Evolutionary conservation across 805 yeast genomes (phyloP), one percentile per base, ranked within the genome.

Genomic region (Candida ortonii): DNA sequence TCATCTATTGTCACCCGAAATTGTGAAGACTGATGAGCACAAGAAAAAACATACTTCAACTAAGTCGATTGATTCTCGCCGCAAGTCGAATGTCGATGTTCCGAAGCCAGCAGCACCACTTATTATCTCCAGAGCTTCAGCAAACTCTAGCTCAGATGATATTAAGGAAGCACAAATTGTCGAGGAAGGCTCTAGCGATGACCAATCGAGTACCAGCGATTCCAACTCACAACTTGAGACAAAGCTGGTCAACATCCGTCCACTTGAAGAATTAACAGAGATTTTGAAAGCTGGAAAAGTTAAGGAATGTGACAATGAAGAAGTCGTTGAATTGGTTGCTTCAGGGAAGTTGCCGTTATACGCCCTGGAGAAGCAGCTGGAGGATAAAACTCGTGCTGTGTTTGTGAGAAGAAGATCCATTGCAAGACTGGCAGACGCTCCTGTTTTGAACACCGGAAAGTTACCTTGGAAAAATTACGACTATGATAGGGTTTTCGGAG

Each of bases 401-500:
- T 71, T 73, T 27, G 82, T 93, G 36, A 89, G 99, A 65, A 84
- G 99, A 65, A 78, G 77, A 36, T 89, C 95, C n/a, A 83, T 93
- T 51, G 85, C 97, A 13, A 73, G 77, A 32, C 62, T 86, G 34
- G 86, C 96, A 6, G 73, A 79, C 49, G 87, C 94, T 13, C 88
- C 95, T 36, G 79, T 85, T 12, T 69, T 93, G 36, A 81, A 79
- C 46, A 64, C 82, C 2, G 67, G 74, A 21, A 74, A 77, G 44
- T 69, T 93, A 44, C 99, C 99, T 12, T 88, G 78, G 62, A 66
- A 70, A 44, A 65, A 77, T 53, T 93, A 90, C 57, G 96, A 93
- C 59, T 93, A 88, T 59, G 94, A 88, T 57, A 80, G 97, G 47
- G 98, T 93, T 6, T 82, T 89, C 55, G 98, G 98, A 43, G 97